Percentiles rank a stretch among this genome's conserved stretches.
Conservation (phyloP, 1,284 basidiomycete species). For the Malassezia japonica region DNA sequence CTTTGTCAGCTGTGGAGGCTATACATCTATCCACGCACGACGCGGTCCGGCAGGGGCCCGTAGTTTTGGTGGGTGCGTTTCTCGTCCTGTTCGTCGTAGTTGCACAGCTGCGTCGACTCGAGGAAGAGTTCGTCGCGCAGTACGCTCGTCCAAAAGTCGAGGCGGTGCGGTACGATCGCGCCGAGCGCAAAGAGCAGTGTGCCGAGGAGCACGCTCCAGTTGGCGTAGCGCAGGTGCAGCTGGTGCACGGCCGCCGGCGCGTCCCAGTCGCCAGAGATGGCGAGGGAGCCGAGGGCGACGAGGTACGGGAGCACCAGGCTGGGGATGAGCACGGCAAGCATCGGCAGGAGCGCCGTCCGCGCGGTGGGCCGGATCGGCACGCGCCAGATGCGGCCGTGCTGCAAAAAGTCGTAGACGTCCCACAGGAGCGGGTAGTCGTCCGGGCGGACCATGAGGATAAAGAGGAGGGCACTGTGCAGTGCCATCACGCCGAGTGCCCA, state of each 20-base stretch:
- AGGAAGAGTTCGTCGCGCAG: constrained; percentile 42
- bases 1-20: not conserved
- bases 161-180: not conserved
- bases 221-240: not conserved
- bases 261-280: not conserved
- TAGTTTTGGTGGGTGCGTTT: not conserved
- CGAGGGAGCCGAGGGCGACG: not conserved
- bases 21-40: constrained; percentile 4
- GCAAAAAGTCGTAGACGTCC: constrained; percentile 11
- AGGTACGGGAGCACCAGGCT: not conserved
- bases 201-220: not conserved
- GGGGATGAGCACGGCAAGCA: not conserved
- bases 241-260: not conserved
- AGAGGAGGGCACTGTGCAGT: constrained; percentile 15
- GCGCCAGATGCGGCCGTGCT: constrained; percentile 6
- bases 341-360: constrained; percentile 7
- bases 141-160: constrained; percentile 30
- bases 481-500: constrained; percentile 28
- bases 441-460: not conserved
- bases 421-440: constrained; percentile 7
- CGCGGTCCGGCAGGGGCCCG: constrained; percentile 1
- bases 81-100: constrained; percentile 19
- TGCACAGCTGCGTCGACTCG: constrained; percentile 38
- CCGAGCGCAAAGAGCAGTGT: not conserved
- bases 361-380: not conserved